Base-by-base conservation (phyloP, 805 yeast species). In the Cyberlindnera xylosilytica region DNA sequence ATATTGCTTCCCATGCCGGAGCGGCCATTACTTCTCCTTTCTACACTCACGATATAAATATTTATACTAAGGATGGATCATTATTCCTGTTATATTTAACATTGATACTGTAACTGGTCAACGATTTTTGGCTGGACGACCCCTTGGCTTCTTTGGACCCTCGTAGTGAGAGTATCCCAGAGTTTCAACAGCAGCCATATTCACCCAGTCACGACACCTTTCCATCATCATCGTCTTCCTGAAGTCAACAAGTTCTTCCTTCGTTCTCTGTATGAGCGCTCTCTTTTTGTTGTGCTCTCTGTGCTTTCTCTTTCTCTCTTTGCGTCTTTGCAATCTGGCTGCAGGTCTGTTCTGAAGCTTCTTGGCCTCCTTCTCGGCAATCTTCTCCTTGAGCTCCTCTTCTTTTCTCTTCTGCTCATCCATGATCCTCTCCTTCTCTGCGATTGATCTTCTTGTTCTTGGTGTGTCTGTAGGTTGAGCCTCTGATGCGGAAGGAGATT, bases 161-260 rank as follows among this genome's bases (percentile, higher is more conserved):
- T 78, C 84, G 47, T 76, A 80, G 45, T 80, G 77, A 0, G 73
- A 62, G 45, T 70, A 68, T 4, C 79, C 85, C 13, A 69, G 61
- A 31, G 60, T 57, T 11, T 77, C 82, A 13, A 72, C 49, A 1
- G 87, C 85, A 15, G 69, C 62, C 8, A 78, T 70, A 52, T 81
- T 81, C 20, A 78, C 79, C 87, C 87, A 81, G 43, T 76, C 78
- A 3, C 70, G 55, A 24, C 79, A 77, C 39, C 81, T 61, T 17
- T 66, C 64, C 38, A 65, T 53, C 44, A 69, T 77, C 40, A 72
- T 64, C 18, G 72, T 70, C 12, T 62, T 57, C 35, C 58, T 55
- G 46, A 72, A 54, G 10, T 60, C 57, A 2, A 50, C 58, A 41
- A 76, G 51, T 27, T 58, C 55, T 20, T 51, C 53, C 36, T 49